Conservation (phyloP, 139 green algal species). For the Diplosphaera chodatii region DNA sequence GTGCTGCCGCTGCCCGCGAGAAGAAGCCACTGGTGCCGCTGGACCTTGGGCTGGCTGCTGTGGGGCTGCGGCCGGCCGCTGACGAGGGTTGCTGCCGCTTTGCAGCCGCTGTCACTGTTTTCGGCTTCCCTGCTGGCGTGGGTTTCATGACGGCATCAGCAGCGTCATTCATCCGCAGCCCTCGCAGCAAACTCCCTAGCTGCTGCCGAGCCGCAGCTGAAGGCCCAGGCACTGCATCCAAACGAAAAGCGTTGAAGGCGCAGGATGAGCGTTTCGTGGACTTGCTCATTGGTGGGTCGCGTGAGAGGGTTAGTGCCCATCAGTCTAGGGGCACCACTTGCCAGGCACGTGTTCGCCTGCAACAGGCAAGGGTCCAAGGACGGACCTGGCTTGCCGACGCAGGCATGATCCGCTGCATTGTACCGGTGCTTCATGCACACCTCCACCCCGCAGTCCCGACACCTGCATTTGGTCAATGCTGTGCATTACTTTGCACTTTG, state of each 20-base stretch:
- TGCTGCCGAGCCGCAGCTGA: background rate
- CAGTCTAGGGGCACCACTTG: too few relatives aligned
- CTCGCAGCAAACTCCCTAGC: background rate
- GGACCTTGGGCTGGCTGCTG: background rate
- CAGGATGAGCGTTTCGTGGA: too few relatives aligned
- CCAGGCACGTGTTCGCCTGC: too few relatives aligned
- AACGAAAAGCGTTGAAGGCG: too few relatives aligned
- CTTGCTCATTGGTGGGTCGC: too few relatives aligned
- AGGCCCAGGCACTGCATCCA: background rate
- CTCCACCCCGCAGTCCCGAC: constrained; percentile 13
- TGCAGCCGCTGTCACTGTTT: background rate
- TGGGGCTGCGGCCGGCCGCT: background rate
- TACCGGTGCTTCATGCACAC: constrained; percentile 70
- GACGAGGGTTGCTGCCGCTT: too few relatives aligned
- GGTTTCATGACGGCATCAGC: background rate
- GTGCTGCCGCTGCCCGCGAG: background rate
- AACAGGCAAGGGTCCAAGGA: background rate
- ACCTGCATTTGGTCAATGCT: constrained; percentile 19
- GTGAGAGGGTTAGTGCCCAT: too few relatives aligned
- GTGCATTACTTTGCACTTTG: too few relatives aligned
- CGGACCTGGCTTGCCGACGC: constrained; percentile 11
- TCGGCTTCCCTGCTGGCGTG: too few relatives aligned
- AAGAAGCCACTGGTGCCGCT: background rate
- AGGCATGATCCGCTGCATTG: constrained; percentile 48
- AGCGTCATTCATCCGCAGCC: background rate